A percentile compares a stretch with the other conserved stretches of the same genome.
Evolutionary conservation across 768 basidiomycete genomes (phyloP).

Genomic region (Coprinellus micaceus): DNA sequence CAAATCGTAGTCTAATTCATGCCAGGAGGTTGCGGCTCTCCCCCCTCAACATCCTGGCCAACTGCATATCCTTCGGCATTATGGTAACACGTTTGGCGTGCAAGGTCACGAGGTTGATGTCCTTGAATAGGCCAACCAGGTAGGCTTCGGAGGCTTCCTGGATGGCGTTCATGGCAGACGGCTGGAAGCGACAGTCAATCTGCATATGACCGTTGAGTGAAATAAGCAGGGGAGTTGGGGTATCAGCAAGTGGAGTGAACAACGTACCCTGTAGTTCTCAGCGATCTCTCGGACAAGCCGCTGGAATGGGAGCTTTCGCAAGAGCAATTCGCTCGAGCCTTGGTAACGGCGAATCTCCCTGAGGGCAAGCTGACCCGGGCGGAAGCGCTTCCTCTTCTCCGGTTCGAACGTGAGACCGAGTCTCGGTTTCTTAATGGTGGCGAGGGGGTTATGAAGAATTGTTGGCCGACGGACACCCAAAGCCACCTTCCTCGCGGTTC

Average conservation of each 20-base stretch:
- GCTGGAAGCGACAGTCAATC: constrained; percentile 71
- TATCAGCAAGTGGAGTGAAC: background rate
- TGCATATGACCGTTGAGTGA: constrained; percentile 39
- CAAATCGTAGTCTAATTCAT: too few relatives aligned
- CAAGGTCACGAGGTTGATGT: constrained; percentile 75
- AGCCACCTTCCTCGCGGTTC: background rate
- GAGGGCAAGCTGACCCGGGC: constrained; percentile 16
- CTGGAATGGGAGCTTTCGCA: constrained; percentile 22
- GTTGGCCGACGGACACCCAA: background rate
- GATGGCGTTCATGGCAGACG: constrained; percentile 71
- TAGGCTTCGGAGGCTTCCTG: constrained; percentile 84
- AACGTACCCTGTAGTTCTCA: constrained; percentile 15
- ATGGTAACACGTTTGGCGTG: constrained; percentile 87
- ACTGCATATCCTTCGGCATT: constrained; percentile 77
- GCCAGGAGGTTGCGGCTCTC: constrained; percentile 22
- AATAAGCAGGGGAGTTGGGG: constrained; percentile 37
- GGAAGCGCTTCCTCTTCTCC: background rate
- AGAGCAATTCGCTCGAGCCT: constrained; percentile 17
- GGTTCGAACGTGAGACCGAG: background rate
- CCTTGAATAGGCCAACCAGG: constrained; percentile 74
- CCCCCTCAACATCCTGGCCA: constrained; percentile 76
- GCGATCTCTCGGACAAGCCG: constrained; percentile 23
- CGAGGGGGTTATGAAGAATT: background rate
- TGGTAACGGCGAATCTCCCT: constrained; percentile 22
- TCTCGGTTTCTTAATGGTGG: background rate